These are phyloP conservation scores for Mycena vitilis DNA, from an alignment of 768 basidiomycete species.

Conservation along the genomic window DNA sequence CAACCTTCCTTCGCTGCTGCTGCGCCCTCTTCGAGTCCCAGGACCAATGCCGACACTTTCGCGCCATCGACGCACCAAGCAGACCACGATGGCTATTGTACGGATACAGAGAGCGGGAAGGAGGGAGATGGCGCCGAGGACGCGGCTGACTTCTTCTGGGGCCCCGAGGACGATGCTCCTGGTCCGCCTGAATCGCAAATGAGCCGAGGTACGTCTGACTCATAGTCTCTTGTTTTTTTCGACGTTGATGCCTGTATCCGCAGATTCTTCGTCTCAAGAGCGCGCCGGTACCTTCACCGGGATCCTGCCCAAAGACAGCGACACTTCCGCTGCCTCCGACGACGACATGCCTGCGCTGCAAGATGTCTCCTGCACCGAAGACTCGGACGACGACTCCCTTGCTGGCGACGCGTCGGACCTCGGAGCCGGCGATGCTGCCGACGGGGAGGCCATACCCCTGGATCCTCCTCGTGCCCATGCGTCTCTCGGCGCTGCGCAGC, in stretches of 20 bases:
- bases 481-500: background rate
- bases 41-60: background rate
- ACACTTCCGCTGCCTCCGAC: background rate
- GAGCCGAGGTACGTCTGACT: background rate
- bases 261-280: too few species aligned
- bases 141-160: background rate
- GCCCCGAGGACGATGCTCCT: constrained; percentile 2
- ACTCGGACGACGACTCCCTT: background rate
- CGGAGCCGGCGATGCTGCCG: background rate
- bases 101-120: background rate
- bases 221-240: background rate
- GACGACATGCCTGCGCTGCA: background rate
- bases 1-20: background rate
- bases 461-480: background rate
- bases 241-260: background rate
- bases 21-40: background rate
- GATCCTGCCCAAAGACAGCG: too few species aligned
- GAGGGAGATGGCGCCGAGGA: background rate
- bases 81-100: background rate
- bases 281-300: too few species aligned
- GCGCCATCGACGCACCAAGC: background rate
- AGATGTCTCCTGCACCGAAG: background rate
- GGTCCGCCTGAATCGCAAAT: constrained; percentile 1
- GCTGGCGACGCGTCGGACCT: background rate
- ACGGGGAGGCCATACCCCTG: too few species aligned